Evolutionary conservation across 257 asterid species (phyloP).

Genomic region (Prunella vulgaris): DNA sequence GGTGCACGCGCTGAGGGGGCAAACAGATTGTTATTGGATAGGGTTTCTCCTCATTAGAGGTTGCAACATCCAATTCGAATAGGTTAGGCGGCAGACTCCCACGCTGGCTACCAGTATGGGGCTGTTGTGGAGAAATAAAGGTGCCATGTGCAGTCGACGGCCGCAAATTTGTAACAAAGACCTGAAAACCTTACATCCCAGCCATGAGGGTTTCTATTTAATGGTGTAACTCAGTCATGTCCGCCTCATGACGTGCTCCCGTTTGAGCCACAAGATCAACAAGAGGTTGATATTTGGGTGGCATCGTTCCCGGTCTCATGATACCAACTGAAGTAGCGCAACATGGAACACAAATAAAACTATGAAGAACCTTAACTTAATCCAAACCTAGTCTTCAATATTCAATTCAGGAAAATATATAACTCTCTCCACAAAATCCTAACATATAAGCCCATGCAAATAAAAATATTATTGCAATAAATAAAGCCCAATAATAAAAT

Average conservation of each 20-base stretch:
- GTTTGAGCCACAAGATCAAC: not conserved
- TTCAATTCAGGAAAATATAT: too few relatives aligned
- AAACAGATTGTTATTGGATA: not conserved
- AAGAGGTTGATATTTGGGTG: not conserved
- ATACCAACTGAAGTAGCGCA: not conserved
- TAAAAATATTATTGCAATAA: too few relatives aligned
- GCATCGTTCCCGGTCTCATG: not conserved
- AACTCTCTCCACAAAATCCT: too few relatives aligned
- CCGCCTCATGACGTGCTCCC: not conserved
- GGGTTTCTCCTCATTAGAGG: not conserved
- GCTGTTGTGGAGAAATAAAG: not conserved
- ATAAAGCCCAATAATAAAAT: too few relatives aligned
- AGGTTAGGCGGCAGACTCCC: not conserved
- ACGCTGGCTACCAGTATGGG: not conserved
- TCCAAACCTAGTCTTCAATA: too few relatives aligned
- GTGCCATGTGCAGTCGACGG: not conserved
- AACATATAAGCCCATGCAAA: too few relatives aligned
- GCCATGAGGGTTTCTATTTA: not conserved
- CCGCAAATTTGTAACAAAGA: not conserved
- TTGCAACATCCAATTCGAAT: too few relatives aligned
- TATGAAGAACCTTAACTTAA: too few relatives aligned
- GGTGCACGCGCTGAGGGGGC: too few relatives aligned
- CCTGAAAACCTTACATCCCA: not conserved
- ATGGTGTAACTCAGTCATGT: not conserved
- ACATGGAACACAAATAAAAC: not conserved